Evolutionary conservation across 495 filamentous ascomycete genomes (phyloP), one percentile per base, ranked within the genome.

Genomic region (Tuber microsphaerosporum): DNA sequence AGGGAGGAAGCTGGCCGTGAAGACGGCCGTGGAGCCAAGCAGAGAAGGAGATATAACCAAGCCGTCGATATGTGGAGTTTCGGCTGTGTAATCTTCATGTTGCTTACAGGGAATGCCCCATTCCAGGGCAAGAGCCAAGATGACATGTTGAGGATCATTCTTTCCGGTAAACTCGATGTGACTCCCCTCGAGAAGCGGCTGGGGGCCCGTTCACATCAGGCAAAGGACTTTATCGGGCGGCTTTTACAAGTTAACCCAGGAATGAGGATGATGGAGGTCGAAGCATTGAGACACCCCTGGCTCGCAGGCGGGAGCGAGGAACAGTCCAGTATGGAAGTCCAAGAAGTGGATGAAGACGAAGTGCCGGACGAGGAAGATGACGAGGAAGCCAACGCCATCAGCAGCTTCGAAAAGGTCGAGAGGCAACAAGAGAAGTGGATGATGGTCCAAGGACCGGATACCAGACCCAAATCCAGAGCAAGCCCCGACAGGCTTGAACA

Each of bases 21-120:
- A 68, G 89, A 89, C 69, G 83, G 83, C 22, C 85, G 87, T 69
- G 85, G 84, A 41, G 85, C 82, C 39, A 84, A 84, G 65, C 80
- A 81, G 10, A 82, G 83, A 6, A 83, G 84, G 72, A 88, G 91
- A 12, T 99, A 99, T 83, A 90, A 89, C 79, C 91, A 97, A 72
- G 91, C 93, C 6, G 92, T 97, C 34, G 95, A 99, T 81, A 91
- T 95, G 77, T 99, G 94, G 94, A 97, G 94, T 19, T 87, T 97
- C 65, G 96, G 92, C 45, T 94, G 92, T 46, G 95, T 99, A 1
- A 85, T 98, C 8, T 98, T 92, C 84, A 93, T 91, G 77, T 84
- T 93, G 34, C 85, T 98, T 31, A 92, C 89, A 20, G 88, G 89
- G 42, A 86, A 87, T 69, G 90, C 95, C 19, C 94, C 96, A 9